Evolutionary conservation across 352 stramenopile species (phyloP).

Genomic region (Thraustotheca clavata): DNA sequence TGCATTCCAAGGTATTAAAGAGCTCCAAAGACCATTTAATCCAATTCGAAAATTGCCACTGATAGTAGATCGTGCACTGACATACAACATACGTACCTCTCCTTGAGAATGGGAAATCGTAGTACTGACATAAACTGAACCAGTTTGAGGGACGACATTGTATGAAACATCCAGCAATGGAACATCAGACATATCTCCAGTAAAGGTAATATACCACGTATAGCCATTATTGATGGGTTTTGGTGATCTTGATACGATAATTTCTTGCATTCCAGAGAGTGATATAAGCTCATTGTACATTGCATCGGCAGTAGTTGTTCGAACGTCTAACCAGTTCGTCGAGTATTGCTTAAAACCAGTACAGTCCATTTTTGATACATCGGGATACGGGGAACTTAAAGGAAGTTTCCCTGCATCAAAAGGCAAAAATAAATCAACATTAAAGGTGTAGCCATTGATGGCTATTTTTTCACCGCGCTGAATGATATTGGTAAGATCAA

Average conservation of each 20-base stretch:
- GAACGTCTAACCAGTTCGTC: conserved; percentile 3
- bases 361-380: not conserved
- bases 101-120: not conserved
- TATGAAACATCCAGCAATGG: not conserved
- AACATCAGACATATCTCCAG: not conserved
- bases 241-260: not conserved
- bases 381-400: conserved; percentile 20
- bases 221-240: conserved; percentile 15
- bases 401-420: conserved; percentile 22
- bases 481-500: conserved; percentile 21
- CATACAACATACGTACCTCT: conserved; percentile 36
- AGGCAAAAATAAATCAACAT: conserved; percentile 25
- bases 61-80: conserved; percentile 31
- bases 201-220: conserved; percentile 8
- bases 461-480: conserved; percentile 23
- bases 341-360: conserved; percentile 18
- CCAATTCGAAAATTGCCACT: conserved; percentile 26
- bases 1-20: conserved; percentile 28
- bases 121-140: not conserved
- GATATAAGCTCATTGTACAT: not conserved
- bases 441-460: conserved; percentile 18
- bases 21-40: conserved; percentile 22
- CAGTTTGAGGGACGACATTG: not conserved
- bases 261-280: not conserved
- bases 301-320: not conserved